A percentile compares a stretch with the other conserved stretches of the same genome.
Evolutionary conservation across 352 stramenopile species (phyloP).

Genomic region (Phytophthora fragariaefolia): DNA sequence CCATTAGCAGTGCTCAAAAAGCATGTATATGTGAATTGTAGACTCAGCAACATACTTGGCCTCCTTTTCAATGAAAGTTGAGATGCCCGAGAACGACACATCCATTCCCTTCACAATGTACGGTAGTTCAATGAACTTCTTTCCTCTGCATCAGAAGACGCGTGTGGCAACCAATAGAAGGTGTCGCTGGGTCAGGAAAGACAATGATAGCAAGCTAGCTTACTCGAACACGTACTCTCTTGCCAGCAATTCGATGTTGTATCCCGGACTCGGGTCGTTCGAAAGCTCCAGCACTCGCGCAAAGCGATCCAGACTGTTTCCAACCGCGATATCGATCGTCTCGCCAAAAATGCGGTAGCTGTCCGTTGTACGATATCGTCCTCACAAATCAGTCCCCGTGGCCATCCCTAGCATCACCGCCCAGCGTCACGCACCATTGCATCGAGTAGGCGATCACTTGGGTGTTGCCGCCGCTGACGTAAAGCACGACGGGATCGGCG

Average conservation of each 20-base stretch:
- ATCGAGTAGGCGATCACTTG: conserved; percentile 94
- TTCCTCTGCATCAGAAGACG: conserved; percentile 52
- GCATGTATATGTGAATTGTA: neutral
- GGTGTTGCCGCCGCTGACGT: conserved; percentile 99
- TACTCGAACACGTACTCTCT: conserved; percentile 72
- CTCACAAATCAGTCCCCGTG: neutral
- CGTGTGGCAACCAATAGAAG: neutral
- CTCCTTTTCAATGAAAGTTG: conserved; percentile 97
- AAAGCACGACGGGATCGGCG: conserved; percentile 97
- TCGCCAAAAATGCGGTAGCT: conserved; percentile 99
- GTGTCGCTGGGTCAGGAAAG: neutral
- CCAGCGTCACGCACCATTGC: conserved; percentile 57
- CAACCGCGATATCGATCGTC: conserved; percentile 99
- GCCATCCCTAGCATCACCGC: conserved; percentile 16
- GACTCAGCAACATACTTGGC: conserved; percentile 60
- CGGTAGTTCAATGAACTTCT: conserved; percentile 95
- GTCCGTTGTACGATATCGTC: conserved; percentile 3
- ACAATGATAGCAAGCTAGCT: neutral
- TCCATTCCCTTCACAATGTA: conserved; percentile 99
- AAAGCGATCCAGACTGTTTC: conserved; percentile 99
- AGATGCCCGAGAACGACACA: conserved; percentile 98
- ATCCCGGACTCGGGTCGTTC: conserved; percentile 98
- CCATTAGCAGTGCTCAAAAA: neutral
- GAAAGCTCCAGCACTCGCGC: conserved; percentile 95
- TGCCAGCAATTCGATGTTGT: conserved; percentile 99